Base-by-base conservation (phyloP, 768 basidiomycete species). In the Boletales sp. region DNA sequence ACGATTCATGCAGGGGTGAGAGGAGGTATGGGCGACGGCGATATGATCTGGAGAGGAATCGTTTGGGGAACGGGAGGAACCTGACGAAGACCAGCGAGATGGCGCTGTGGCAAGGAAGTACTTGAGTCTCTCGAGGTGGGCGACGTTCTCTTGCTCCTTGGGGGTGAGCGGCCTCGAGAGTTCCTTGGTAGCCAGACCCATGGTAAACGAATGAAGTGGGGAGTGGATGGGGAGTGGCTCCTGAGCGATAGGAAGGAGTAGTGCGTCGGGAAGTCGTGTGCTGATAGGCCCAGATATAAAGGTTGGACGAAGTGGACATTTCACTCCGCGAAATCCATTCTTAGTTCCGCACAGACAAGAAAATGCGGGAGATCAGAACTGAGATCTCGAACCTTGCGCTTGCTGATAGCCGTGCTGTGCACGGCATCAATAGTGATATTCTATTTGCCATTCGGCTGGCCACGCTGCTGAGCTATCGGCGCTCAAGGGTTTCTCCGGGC, bases 21-120 rank as follows among this genome's bases (percentile, higher is more conserved):
- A 71, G n/a, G 77, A 76, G 36, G 73, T 72, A 46, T 78, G 76
- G 41, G 68, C 62, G 32, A 69, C 56, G 30, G 71, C 62, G 37
- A 48, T 46, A 12, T 56, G 46, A 33, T 65, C 58, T 8, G 42
- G 48, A 4, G 58, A 40, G 25, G 48, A 9, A 35, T 50, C 55
- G 14, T 60, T 55, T 17, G 59, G 18, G 8, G 65, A 48, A 14
- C 63, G 58, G 28, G 73, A 66, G 8, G 72, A 58, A 38, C 62
- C 62, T 1, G 66, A 53, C 11, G 71, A 64, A 21, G 67, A 79
- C 90, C 89, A 92, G 42, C 81, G 78, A 28, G 79, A 84, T 3
- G 86, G 93, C 8, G 87, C 91, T 11, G 89, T 90, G 14, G 88
- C 87, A 40, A 94, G 82, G 70, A 94, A 94, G 71, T 84, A 87